Conservation (phyloP, 768 basidiomycete species). For the Suillus americanus region DNA sequence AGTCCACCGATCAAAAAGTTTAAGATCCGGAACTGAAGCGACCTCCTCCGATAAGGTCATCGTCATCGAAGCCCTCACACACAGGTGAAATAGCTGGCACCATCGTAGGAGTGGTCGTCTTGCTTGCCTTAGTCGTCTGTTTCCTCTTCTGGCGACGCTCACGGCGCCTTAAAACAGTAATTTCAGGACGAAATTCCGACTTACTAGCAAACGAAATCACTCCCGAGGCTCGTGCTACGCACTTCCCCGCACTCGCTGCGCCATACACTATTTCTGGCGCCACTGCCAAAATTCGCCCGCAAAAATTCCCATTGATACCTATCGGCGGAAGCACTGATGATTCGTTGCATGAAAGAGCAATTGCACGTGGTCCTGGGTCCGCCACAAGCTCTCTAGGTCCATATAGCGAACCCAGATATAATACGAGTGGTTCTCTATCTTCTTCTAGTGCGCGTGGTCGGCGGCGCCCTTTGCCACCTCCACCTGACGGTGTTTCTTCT, state of each 20-base stretch:
- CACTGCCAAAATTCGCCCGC: background rate
- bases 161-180: background rate
- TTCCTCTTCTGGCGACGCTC: constrained; percentile 7
- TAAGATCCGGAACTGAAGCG: background rate
- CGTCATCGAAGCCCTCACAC: constrained; percentile 7
- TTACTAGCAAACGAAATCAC: background rate
- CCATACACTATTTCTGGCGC: background rate
- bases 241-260: constrained; percentile 1
- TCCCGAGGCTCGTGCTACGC: background rate
- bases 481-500: background rate
- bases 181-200: background rate
- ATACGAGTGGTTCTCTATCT: background rate
- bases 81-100: constrained; percentile 18
- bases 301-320: constrained; percentile 6
- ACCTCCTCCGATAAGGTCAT: background rate
- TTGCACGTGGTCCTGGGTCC: background rate
- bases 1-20: background rate
- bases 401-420: background rate
- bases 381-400: background rate
- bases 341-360: background rate
- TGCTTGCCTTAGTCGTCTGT: constrained; percentile 7
- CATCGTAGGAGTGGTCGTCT: constrained; percentile 13
- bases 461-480: constrained; percentile 1
- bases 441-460: background rate
- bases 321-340: background rate